phyloP scores from a whole-genome alignment of 1,139 yeast genomes.

The Pichia sp. region DNA sequence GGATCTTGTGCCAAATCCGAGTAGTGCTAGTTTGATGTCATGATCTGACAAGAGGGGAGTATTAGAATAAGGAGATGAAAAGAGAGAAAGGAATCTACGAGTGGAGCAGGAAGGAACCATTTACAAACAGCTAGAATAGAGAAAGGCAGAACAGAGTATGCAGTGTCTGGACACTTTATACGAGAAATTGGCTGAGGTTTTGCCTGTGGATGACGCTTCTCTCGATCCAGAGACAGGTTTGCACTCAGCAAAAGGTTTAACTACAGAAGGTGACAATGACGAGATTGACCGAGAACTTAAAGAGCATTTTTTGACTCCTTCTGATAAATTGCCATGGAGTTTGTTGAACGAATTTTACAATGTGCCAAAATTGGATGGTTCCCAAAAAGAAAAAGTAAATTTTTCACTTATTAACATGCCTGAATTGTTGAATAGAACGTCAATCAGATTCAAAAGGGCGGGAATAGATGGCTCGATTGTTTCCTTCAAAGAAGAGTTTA shows the following conservation, averaged over 20 bases:
- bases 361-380: slow-evolving; percentile 35
- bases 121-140: background rate
- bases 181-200: slow-evolving; percentile 7
- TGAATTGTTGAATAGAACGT: slow-evolving; percentile 48
- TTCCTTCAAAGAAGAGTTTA: slow-evolving; percentile 57
- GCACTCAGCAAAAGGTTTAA: background rate
- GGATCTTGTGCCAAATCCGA: background rate
- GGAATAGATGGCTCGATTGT: slow-evolving; percentile 73
- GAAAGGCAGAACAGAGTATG: background rate
- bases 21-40: background rate
- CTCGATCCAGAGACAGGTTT: slow-evolving; percentile 20
- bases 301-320: slow-evolving; percentile 43
- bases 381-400: slow-evolving; percentile 24
- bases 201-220: slow-evolving; percentile 1
- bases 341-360: slow-evolving; percentile 50
- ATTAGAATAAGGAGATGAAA: background rate
- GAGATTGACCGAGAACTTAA: slow-evolving; percentile 27
- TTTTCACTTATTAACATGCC: slow-evolving; percentile 46
- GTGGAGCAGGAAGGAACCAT: background rate
- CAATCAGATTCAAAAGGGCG: slow-evolving; percentile 57
- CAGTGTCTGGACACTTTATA: slow-evolving; percentile 7
- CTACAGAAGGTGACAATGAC: background rate
- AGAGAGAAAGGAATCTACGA: background rate
- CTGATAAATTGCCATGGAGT: slow-evolving; percentile 54
- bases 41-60: background rate